Evolutionary conservation across 2,329 filamentous ascomycete genomes (phyloP).

Genomic region (Ascochyta viciae-villosae): DNA sequence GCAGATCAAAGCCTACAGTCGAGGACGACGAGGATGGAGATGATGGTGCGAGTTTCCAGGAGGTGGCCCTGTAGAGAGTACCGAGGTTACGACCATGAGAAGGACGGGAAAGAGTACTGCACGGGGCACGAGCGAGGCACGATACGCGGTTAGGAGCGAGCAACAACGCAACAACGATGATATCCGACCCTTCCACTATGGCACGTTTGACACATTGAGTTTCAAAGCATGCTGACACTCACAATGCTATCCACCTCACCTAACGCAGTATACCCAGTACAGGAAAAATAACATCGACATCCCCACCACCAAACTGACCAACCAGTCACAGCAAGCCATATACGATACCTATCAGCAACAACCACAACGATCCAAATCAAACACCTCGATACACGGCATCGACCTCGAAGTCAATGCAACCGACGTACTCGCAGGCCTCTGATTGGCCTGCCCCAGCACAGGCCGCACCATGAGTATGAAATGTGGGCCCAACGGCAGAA

Average conservation of each 20-base stretch:
- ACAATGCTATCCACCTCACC: neutral
- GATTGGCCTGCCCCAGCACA: neutral
- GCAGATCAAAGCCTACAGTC: conserved; percentile 35
- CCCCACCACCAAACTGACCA: neutral
- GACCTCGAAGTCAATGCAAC: neutral
- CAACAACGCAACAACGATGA: neutral
- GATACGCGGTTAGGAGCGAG: neutral
- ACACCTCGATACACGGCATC: neutral
- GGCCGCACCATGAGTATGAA: neutral
- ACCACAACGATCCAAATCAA: neutral
- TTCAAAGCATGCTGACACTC: neutral
- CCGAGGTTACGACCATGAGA: neutral
- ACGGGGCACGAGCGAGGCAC: neutral
- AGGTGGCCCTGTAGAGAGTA: conserved; percentile 27
- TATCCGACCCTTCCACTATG: neutral
- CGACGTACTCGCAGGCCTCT: neutral
- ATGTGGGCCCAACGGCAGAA: neutral
- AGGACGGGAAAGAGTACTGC: neutral
- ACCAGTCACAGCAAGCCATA: neutral
- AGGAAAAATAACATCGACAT: neutral
- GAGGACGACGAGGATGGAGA: conserved; percentile 41
- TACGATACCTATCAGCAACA: neutral
- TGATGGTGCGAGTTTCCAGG: conserved; percentile 44
- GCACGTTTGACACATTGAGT: neutral
- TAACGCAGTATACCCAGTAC: too few relatives aligned